Percentiles rank a stretch among this genome's conserved stretches.
phyloP scores from a whole-genome alignment of 2,329 filamentous ascomycete species.

The Penicillium sp. region DNA sequence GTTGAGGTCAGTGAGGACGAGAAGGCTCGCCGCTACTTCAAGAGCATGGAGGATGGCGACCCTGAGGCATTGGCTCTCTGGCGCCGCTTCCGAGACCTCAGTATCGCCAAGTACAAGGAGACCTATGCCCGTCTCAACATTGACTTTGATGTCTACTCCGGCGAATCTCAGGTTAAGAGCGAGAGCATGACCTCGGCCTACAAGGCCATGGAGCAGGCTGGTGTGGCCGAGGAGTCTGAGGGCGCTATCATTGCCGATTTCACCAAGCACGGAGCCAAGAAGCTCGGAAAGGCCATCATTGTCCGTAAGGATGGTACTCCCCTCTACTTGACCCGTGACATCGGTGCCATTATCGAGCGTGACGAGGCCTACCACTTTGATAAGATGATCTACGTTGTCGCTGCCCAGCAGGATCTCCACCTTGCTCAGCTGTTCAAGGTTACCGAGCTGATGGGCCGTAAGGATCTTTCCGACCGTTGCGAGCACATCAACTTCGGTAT shows the following conservation, averaged over 20 bases:
- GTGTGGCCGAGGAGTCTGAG: conserved; percentile 63
- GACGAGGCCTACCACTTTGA: conserved; percentile 62
- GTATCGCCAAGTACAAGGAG: conserved; percentile 63
- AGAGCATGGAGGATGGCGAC: conserved; percentile 66
- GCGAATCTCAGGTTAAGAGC: conserved; percentile 65
- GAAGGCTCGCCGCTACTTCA: conserved; percentile 64
- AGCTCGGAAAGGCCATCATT: conserved; percentile 66
- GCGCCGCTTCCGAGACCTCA: conserved; percentile 63
- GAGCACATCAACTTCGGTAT: conserved; percentile 67
- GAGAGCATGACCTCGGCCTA: conserved; percentile 64
- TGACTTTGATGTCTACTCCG: conserved; percentile 65
- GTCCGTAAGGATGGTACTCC: conserved; percentile 67
- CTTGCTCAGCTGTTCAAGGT: conserved; percentile 66
- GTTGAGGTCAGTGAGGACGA: conserved; percentile 58
- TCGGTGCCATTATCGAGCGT: conserved; percentile 65
- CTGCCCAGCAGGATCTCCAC: conserved; percentile 64
- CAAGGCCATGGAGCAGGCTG: conserved; percentile 57
- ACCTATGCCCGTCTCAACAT: conserved; percentile 66
- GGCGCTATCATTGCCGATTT: conserved; percentile 70
- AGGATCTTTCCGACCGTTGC: conserved; percentile 59
- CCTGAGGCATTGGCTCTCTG: conserved; percentile 59
- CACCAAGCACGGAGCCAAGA: conserved; percentile 65
- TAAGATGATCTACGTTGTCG: conserved; percentile 68
- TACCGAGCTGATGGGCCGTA: conserved; percentile 60
- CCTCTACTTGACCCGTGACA: conserved; percentile 68